phyloP scores from a whole-genome alignment of 129 eudicot species.

The Centrapalus pauciflorus region DNA sequence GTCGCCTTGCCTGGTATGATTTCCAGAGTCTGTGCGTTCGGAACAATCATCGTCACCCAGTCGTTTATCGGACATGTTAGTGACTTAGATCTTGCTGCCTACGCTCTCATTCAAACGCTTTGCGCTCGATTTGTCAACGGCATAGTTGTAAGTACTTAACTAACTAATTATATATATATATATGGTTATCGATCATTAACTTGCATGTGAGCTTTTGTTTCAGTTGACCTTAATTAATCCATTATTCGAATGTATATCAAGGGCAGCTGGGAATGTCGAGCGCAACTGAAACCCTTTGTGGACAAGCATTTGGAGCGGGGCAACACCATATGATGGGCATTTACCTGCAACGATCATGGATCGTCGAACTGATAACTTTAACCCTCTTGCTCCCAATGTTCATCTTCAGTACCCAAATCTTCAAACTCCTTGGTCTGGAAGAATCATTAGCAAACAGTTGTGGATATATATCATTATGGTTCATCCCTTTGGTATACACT shows the following conservation, averaged over 20 bases:
- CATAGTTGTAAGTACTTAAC: conserved; percentile 44
- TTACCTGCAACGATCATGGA: conserved; percentile 70
- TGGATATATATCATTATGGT: conserved; percentile 50
- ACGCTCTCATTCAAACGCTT: conserved; percentile 68
- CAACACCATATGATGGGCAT: conserved; percentile 71
- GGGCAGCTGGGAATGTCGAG: conserved; percentile 66
- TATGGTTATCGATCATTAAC: background rate
- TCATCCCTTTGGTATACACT: conserved; percentile 51
- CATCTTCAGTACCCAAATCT: conserved; percentile 41
- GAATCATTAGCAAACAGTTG: conserved; percentile 42
- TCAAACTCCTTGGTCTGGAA: conserved; percentile 43
- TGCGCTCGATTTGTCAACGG: conserved; percentile 58
- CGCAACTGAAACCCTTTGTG: conserved; percentile 73
- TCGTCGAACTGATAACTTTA: conserved; percentile 45
- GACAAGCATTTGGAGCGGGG: conserved; percentile 71
- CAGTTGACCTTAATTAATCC: background rate
- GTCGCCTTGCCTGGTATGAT: conserved; percentile 61
- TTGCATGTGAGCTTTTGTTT: background rate
- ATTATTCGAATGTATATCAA: background rate
- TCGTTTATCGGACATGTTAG: conserved; percentile 63
- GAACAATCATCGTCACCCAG: conserved; percentile 52
- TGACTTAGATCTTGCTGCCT: conserved; percentile 60
- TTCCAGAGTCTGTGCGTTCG: conserved; percentile 49
- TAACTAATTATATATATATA: background rate
- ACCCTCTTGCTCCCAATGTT: conserved; percentile 55